phyloP scores from a whole-genome alignment of 2,329 filamentous ascomycete species.

The Colletotrichum eleusines region DNA sequence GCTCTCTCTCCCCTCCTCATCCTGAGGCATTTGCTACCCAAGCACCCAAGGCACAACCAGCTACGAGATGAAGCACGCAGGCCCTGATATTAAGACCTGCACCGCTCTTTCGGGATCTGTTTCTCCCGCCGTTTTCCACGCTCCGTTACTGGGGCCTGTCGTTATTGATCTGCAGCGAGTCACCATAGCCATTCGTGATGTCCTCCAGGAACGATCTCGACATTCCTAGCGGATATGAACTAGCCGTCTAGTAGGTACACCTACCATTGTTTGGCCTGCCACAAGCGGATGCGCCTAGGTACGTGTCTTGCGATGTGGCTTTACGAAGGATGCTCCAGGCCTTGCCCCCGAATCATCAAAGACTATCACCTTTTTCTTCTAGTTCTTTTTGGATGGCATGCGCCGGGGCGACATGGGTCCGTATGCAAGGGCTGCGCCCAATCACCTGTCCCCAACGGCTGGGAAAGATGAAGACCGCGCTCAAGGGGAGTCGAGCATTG shows the following conservation, averaged over 20 bases:
- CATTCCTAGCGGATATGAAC: neutral
- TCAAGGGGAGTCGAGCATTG: constrained; percentile 10
- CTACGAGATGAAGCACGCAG: constrained; percentile 5
- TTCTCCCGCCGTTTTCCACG: neutral
- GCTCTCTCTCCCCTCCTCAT: neutral
- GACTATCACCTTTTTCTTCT: constrained; percentile 3
- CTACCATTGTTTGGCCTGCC: neutral
- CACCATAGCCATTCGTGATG: neutral
- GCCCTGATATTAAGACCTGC: constrained; percentile 5
- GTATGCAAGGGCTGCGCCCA: constrained; percentile 33
- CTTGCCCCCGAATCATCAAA: neutral
- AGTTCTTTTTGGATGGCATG: constrained; percentile 7
- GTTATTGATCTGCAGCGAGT: neutral
- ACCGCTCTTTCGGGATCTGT: neutral
- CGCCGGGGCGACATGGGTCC: constrained; percentile 22
- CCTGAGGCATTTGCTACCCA: neutral
- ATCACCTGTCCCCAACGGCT: constrained; percentile 11
- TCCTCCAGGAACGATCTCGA: neutral
- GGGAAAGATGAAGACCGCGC: constrained; percentile 4
- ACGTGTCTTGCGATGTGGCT: constrained; percentile 3
- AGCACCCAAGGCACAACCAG: constrained; percentile 7
- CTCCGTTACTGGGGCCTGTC: neutral
- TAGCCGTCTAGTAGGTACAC: too few relatives aligned
- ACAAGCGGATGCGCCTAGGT: neutral
- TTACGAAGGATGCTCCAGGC: neutral